Base-by-base conservation (phyloP, 192 early-diverging fungal species). In the Paraglomus brasilianum region DNA sequence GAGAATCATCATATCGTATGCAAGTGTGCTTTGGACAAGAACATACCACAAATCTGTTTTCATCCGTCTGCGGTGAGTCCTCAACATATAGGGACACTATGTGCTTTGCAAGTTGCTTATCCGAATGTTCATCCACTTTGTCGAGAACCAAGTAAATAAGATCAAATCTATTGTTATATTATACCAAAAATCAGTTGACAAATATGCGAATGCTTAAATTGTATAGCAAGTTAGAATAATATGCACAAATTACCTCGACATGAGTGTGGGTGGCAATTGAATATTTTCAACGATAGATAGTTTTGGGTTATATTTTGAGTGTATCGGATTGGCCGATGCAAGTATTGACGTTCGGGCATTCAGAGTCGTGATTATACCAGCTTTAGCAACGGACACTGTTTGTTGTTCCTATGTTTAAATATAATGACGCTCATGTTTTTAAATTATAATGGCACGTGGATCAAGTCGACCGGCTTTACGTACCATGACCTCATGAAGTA, bases 401-500 rank as follows among this genome's bases (percentile, higher is more conserved):
- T 98, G 95, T 82, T 98, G 95, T 83, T 98, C 95, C 86, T 87
- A 55, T 64, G 71, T 44, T 74, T 9, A 66, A 0, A 62, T 1
- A 55, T 40, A 51, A 14, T 44, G n/a, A n/a, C 10, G 30, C 8
- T 43, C 15, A 30, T 17, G 13, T 24, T 44, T 46, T 19, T 46
- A 22, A 45, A 21, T 63, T 30, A 43, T 3, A 5, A 64, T 39
- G n/a, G 72, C 10, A n/a, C n/a, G 30, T 30, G 30, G 30, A 30
- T 30, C 30, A 30, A 30, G 3, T 30, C 30, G 30, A 30, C 30
- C 30, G 30, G 30, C 30, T 30, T 66, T 48, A 46, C 72, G 58
- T 69, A 87, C 86, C 96, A 98, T 98, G 66, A 93, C 96, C 87
- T 98, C 96, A 82, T 98, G 96, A 67, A 98, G 78, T 6, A 96